Conservation (phyloP, 176 grass and related monocot genomes). For the Musa schizocarpa region DNA sequence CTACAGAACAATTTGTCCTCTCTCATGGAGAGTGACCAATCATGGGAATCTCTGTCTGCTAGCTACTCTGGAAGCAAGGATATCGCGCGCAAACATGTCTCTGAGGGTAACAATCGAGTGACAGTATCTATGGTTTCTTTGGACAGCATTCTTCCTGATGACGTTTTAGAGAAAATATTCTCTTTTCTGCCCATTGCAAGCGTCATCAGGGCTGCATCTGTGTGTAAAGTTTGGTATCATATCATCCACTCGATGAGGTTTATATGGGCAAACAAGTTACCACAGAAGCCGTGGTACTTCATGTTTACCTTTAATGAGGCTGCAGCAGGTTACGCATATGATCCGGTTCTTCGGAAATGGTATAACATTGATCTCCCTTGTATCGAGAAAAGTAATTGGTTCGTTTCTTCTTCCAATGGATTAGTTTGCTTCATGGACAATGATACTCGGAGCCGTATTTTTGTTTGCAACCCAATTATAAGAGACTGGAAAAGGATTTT, state of each 20-base stretch:
- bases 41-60: not conserved
- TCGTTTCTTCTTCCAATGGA: slow-evolving; percentile 50
- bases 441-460: not conserved
- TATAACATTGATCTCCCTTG: slow-evolving; percentile 62
- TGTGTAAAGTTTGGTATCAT: slow-evolving; percentile 69
- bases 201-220: slow-evolving; percentile 50
- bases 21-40: slow-evolving; percentile 35
- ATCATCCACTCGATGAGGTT: slow-evolving; percentile 51
- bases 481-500: not conserved
- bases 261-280: slow-evolving; percentile 44
- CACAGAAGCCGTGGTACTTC: slow-evolving; percentile 91
- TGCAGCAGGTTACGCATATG: slow-evolving; percentile 67
- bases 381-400: slow-evolving; percentile 66
- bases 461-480: slow-evolving; percentile 7
- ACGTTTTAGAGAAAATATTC: slow-evolving; percentile 77
- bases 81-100: no score
- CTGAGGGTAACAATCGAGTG: slow-evolving; percentile 22
- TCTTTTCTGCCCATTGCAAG: slow-evolving; percentile 73
- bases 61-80: no score
- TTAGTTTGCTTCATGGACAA: slow-evolving; percentile 10
- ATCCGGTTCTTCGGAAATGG: slow-evolving; percentile 70
- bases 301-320: slow-evolving; percentile 66
- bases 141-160: slow-evolving; percentile 56
- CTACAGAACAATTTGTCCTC: not conserved
- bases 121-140: slow-evolving; percentile 41